Percentiles rank a stretch among this genome's conserved stretches.
Evolutionary conservation across 2,329 filamentous ascomycete species (phyloP).

Genomic region (Aspergillus costaricaensis): DNA sequence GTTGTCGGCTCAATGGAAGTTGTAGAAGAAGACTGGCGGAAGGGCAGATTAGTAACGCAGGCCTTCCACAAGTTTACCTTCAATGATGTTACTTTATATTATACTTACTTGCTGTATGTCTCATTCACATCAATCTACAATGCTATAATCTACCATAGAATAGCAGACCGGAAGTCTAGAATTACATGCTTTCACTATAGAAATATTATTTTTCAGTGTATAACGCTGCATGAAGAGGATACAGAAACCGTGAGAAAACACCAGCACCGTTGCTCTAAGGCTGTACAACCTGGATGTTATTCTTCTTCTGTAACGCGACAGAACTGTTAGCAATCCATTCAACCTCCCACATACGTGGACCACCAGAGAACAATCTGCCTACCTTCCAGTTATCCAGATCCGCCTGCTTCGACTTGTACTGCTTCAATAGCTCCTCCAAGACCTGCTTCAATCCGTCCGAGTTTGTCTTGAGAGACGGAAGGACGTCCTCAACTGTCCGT

Average conservation of each 20-base stretch:
- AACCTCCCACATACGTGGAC: no score
- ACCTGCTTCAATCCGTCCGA: conserved; percentile 92
- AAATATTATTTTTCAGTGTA: neutral
- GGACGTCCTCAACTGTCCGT: conserved; percentile 87
- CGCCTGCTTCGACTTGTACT: conserved; percentile 91
- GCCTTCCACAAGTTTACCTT: no score
- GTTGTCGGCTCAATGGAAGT: no score
- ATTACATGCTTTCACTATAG: no score
- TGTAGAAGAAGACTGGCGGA: no score
- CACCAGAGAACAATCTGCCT: conserved; percentile 34
- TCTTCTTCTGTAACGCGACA: conserved; percentile 46
- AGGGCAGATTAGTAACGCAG: no score
- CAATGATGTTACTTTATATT: no score
- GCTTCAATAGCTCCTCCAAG: conserved; percentile 89
- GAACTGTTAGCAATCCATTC: conserved; percentile 9
- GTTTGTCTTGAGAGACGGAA: conserved; percentile 89
- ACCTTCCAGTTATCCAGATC: conserved; percentile 99
- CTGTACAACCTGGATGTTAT: conserved; percentile 53
- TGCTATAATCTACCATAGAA: no score
- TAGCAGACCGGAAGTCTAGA: no score
- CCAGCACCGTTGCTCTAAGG: conserved; percentile 30
- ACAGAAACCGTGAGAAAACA: conserved; percentile 3
- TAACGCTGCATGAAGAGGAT: conserved; percentile 4
- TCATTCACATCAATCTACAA: no score
- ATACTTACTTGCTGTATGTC: no score